Evolutionary conservation across 139 green algal species (phyloP).

Genomic region (Deuterostichococcus epilithicus): DNA sequence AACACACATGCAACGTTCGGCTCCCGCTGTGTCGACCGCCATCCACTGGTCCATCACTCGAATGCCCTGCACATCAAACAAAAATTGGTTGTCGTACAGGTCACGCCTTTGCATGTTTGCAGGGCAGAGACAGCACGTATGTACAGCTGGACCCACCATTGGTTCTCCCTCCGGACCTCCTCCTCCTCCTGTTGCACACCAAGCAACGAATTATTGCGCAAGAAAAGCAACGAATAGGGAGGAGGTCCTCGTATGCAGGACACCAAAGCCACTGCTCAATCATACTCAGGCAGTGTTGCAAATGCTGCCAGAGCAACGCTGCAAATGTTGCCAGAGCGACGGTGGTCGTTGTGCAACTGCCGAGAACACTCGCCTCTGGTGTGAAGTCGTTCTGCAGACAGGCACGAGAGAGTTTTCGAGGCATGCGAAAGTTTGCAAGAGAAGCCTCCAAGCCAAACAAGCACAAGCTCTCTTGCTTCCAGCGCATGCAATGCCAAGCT

Average conservation of each 20-base stretch:
- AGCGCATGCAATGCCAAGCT: constrained; percentile 31
- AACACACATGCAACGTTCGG: too few relatives aligned
- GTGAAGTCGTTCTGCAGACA: constrained; percentile 88
- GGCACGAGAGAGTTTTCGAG: background rate
- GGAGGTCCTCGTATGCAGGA: too few relatives aligned
- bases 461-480: constrained; percentile 3
- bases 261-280: too few relatives aligned
- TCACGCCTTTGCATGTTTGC: too few relatives aligned
- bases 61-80: constrained; percentile 18
- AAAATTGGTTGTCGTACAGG: too few relatives aligned
- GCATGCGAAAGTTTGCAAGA: constrained; percentile 2
- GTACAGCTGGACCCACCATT: constrained; percentile 51
- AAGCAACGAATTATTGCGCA: background rate
- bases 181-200: constrained; percentile 51
- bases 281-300: too few relatives aligned
- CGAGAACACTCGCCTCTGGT: constrained; percentile 57
- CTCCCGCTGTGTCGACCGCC: background rate
- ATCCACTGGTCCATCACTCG: constrained; percentile 16
- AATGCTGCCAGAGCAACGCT: too few relatives aligned
- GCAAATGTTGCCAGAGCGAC: background rate
- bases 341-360: background rate
- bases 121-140: too few relatives aligned
- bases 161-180: constrained; percentile 74
- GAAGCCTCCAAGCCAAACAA: background rate
- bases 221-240: background rate